Base-by-base conservation (phyloP, 768 basidiomycete genomes). In the Crassisporium funariophilum region DNA sequence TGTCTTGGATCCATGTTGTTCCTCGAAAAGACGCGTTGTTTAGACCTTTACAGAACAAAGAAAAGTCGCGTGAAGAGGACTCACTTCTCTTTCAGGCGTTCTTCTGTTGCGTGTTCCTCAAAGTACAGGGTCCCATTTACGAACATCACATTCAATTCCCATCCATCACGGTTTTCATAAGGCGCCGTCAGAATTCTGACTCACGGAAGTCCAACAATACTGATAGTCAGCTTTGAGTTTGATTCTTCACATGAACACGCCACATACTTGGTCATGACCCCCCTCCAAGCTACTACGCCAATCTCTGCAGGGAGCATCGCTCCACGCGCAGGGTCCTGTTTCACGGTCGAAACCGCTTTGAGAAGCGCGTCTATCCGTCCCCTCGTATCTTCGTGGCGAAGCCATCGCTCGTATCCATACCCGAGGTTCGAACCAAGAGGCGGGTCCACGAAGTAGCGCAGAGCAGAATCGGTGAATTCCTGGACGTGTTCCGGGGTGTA, bases 111-210 rank as follows among this genome's bases (percentile, higher is more conserved):
- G 58, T 88, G 84, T 55, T 89, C 89, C 61, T 89, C 88, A 21
- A 90, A 70, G 57, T 89, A 91, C 16, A 91, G 52, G 2, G 83
- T 84, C 10, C 81, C 87, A 41, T 81, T 72, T 1, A 88, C 64
- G 23, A 61, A 67, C 92, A 95, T 95, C 19, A 88, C 83, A 57
- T 95, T 93, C 59, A 95, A 64, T 33, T 88, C 84, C 83, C 84
- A 92, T 0, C 74, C 73, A 19, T 94, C 91, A 34, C 82, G 70
- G 15, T 84, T 82, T 69, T 94, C 91, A 62, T 92, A 92, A 12
- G 90, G 86, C 4, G 88, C 82, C 41, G 80, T 84, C 64, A 94
- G 65, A 56, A 95, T 84, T 64, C 89, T 91, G 67, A 43, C 75
- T 74, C 75, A 62, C 66, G 46, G 53, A 57, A 59, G 27, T 45